A percentile compares a stretch with the other conserved stretches of the same genome.
phyloP scores from a whole-genome alignment of 2,329 filamentous ascomycete species.

The Fusarium luffae region DNA sequence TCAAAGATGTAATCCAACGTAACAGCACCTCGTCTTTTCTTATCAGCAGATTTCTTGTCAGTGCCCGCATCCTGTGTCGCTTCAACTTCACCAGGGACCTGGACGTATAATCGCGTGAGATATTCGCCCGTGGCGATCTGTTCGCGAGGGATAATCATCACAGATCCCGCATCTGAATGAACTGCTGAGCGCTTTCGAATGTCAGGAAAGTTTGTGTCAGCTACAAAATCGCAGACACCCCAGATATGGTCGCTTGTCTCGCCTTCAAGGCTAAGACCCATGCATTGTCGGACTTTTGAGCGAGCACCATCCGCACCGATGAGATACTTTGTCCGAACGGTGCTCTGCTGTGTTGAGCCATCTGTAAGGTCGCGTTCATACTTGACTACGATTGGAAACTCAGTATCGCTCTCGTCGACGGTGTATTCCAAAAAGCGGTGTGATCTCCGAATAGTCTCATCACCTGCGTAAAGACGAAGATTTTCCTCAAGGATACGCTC shows the following conservation, averaged over 20 bases:
- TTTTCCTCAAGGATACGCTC: constrained; percentile 22
- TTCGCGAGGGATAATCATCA: constrained; percentile 21
- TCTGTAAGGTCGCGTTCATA: constrained; percentile 2
- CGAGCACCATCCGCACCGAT: constrained; percentile 16
- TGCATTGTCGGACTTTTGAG: constrained; percentile 12
- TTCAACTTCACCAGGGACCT: constrained; percentile 13
- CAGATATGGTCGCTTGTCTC: constrained; percentile 23
- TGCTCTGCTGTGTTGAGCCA: neutral
- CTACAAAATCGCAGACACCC: constrained; percentile 23
- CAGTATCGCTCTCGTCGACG: neutral
- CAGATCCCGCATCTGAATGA: constrained; percentile 10
- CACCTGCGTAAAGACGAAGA: constrained; percentile 1
- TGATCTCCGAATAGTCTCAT: neutral
- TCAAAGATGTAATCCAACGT: constrained; percentile 24
- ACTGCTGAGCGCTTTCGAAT: constrained; percentile 16
- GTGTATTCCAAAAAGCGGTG: constrained; percentile 17
- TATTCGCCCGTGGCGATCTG: constrained; percentile 14
- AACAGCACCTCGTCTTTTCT: constrained; percentile 18
- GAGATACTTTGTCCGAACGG: constrained; percentile 9
- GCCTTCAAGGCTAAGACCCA: constrained; percentile 18
- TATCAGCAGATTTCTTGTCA: constrained; percentile 18
- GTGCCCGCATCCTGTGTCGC: neutral
- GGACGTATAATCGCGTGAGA: constrained; percentile 16
- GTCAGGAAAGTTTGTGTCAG: constrained; percentile 17
- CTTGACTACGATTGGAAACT: constrained; percentile 3